Evolutionary conservation across 2,329 filamentous ascomycete species (phyloP).

Genomic region (Trichoderma simmonsii): DNA sequence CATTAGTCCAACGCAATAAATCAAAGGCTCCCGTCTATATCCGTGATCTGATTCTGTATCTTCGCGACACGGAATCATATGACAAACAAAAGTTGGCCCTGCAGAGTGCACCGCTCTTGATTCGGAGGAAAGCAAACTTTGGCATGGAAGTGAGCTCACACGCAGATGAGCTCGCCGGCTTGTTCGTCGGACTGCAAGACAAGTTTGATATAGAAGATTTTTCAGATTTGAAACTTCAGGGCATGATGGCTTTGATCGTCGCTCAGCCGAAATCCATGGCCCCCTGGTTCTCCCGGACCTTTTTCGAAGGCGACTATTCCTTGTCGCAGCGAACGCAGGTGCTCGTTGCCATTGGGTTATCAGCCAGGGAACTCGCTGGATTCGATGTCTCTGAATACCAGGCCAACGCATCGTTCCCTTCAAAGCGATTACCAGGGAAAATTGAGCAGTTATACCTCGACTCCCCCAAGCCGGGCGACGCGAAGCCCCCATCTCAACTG

Average conservation of each 20-base stretch:
- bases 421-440: conserved; percentile 70
- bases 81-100: conserved; percentile 81
- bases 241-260: conserved; percentile 76
- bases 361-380: conserved; percentile 80
- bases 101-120: conserved; percentile 71
- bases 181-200: conserved; percentile 78
- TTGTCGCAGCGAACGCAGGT: conserved; percentile 78
- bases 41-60: conserved; percentile 73
- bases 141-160: conserved; percentile 86
- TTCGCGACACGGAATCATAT: conserved; percentile 78
- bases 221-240: conserved; percentile 69
- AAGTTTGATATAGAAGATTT: conserved; percentile 81
- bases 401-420: conserved; percentile 63
- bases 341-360: conserved; percentile 76
- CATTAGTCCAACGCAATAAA: conserved; percentile 78
- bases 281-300: conserved; percentile 77
- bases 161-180: conserved; percentile 71
- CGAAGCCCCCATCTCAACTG: conserved; percentile 36
- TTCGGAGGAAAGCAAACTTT: conserved; percentile 83
- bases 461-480: conserved; percentile 26
- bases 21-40: conserved; percentile 85
- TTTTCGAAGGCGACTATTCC: conserved; percentile 91
- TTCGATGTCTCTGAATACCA: conserved; percentile 58
- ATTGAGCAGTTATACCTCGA: conserved; percentile 68
- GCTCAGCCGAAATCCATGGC: conserved; percentile 75